Percentiles rank a stretch among this genome's conserved stretches.
phyloP scores from a whole-genome alignment of 176 grass and related monocot genomes.

The Aegilops tauschii region DNA sequence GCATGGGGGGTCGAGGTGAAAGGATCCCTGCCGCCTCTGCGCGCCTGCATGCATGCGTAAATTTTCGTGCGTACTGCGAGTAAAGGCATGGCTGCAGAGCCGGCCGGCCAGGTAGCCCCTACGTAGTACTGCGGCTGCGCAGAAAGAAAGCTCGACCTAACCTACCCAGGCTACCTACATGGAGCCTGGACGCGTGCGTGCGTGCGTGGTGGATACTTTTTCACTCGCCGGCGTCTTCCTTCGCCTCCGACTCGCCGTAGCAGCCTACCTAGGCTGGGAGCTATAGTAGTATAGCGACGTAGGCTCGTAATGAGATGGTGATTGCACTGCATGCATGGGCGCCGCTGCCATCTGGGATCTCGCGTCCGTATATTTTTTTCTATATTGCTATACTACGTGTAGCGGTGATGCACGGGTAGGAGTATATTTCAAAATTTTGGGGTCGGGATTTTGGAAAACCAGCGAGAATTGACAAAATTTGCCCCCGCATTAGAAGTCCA shows the following conservation, averaged over 20 bases:
- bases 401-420: neutral
- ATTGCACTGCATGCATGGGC: conserved; percentile 12
- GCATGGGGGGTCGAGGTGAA: neutral
- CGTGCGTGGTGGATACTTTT: neutral
- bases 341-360: conserved; percentile 6
- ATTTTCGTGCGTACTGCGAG: conserved; percentile 27
- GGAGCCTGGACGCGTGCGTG: neutral
- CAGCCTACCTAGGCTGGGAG: neutral
- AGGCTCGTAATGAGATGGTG: conserved; percentile 31
- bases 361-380: neutral
- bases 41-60: conserved; percentile 2
- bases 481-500: neutral
- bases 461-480: neutral
- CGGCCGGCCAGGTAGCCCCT: conserved; percentile 16
- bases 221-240: neutral
- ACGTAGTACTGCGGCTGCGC: conserved; percentile 3
- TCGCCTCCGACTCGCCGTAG: neutral
- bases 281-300: no score
- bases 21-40: neutral
- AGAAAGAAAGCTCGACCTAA: conserved; percentile 28
- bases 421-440: neutral
- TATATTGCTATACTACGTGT: neutral
- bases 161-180: neutral
- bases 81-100: neutral
- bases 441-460: no score